phyloP scores from a whole-genome alignment of 805 yeast genomes.

The Candida michaelii region DNA sequence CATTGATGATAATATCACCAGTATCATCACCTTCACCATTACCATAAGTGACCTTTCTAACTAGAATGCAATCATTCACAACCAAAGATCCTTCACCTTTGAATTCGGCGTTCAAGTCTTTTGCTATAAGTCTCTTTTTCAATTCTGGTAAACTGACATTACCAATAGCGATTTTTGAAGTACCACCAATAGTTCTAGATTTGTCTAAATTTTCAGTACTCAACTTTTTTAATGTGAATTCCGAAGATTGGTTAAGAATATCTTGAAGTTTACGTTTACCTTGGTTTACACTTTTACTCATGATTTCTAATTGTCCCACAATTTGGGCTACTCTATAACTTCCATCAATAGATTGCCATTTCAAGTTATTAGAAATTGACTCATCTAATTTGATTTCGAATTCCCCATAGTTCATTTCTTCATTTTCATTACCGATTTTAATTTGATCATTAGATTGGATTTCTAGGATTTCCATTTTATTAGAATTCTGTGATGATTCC shows the following conservation, averaged over 20 bases:
- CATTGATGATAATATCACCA: conserved; percentile 85
- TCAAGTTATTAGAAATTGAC: conserved; percentile 53
- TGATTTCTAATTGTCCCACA: conserved; percentile 57
- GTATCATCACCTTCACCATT: conserved; percentile 50
- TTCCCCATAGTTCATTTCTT: conserved; percentile 30
- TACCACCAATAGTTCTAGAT: neutral
- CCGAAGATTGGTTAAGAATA: conserved; percentile 29
- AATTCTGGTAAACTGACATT: conserved; percentile 83
- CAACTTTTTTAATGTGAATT: conserved; percentile 24
- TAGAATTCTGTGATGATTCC: conserved; percentile 7
- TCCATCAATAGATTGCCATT: conserved; percentile 85
- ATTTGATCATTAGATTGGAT: conserved; percentile 40
- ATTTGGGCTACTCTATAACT: conserved; percentile 83
- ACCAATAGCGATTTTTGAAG: conserved; percentile 69
- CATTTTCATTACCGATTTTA: conserved; percentile 51
- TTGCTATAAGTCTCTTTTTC: conserved; percentile 55
- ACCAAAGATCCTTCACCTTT: conserved; percentile 91
- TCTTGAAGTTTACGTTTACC: conserved; percentile 20
- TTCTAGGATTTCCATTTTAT: conserved; percentile 30
- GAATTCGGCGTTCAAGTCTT: conserved; percentile 77
- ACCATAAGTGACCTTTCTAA: conserved; percentile 59
- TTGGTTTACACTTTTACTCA: conserved; percentile 17
- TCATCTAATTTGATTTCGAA: conserved; percentile 71
- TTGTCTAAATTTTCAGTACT: conserved; percentile 3
- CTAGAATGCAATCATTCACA: conserved; percentile 72